phyloP scores from a whole-genome alignment of 768 basidiomycete genomes.

The Rhodotorula diobovata region DNA sequence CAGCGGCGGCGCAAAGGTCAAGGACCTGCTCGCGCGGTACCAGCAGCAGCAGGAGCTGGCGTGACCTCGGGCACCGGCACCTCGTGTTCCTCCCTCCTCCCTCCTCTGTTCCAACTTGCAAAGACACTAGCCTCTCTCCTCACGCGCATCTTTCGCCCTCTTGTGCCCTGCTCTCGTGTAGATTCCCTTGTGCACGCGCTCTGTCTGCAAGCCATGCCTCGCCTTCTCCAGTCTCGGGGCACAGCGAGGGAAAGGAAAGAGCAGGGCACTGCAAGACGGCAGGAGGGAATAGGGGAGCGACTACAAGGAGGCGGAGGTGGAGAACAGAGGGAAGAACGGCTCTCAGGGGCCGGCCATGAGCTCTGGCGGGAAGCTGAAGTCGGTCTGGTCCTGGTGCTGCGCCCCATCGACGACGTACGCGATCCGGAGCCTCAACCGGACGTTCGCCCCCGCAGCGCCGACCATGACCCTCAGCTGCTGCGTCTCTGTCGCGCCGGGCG shows the following conservation, averaged over 20 bases:
- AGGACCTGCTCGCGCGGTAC: constrained; percentile 11
- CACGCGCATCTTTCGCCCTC: no score
- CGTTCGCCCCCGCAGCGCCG: constrained; percentile 59
- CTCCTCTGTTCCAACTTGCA: background rate
- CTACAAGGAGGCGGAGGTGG: background rate
- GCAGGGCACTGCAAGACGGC: background rate
- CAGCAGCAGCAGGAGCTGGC: constrained; percentile 21
- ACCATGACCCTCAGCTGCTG: constrained; percentile 85
- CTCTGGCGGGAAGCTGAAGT: constrained; percentile 58
- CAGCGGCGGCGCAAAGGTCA: constrained; percentile 3
- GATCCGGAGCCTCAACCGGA: constrained; percentile 81
- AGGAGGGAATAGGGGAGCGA: no score
- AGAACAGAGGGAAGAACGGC: background rate
- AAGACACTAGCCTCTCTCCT: background rate
- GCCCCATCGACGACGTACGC: constrained; percentile 67
- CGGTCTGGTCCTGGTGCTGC: constrained; percentile 80
- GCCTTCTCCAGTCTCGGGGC: background rate
- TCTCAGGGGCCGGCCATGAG: constrained; percentile 25
- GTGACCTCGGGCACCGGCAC: background rate
- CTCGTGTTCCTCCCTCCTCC: no score
- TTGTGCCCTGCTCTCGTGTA: no score
- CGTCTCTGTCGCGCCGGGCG: constrained; percentile 75
- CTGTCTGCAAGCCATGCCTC: background rate
- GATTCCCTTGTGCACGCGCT: no score
- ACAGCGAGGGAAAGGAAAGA: no score